These are phyloP conservation scores for Fomitopsis pulvina DNA, from an alignment of 768 basidiomycete genomes.

Conservation along the genomic window DNA sequence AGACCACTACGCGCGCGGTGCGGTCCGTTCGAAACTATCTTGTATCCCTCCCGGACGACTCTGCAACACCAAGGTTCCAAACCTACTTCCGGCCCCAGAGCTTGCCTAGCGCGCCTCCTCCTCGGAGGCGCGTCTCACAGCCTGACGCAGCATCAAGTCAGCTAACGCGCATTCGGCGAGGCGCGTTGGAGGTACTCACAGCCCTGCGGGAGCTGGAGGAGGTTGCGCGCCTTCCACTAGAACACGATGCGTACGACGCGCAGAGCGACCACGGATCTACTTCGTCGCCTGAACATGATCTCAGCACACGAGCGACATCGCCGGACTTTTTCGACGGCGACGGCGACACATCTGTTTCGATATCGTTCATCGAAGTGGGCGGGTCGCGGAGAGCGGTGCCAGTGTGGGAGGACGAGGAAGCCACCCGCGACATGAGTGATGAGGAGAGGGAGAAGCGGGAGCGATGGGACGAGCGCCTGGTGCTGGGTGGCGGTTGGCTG, in stretches of 20 bases:
- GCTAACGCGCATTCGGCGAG: constrained; percentile 61
- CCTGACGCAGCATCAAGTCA: constrained; percentile 44
- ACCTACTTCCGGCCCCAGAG: constrained; percentile 48
- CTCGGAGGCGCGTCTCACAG: constrained; percentile 29
- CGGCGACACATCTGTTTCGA: constrained; percentile 57
- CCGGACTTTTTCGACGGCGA: constrained; percentile 52
- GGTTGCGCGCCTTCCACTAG: constrained; percentile 62
- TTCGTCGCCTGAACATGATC: constrained; percentile 26
- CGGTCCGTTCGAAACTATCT: constrained; percentile 82
- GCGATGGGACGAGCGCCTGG: constrained; percentile 75
- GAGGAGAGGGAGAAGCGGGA: constrained; percentile 53
- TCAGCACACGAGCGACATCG: constrained; percentile 13
- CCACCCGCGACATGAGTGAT: constrained; percentile 40
- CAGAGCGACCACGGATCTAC: constrained; percentile 59
- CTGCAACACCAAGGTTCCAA: constrained; percentile 28
- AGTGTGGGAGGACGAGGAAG: constrained; percentile 76
- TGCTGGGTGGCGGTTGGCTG: constrained; percentile 78
- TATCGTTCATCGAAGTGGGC: constrained; percentile 63
- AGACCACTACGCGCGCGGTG: constrained; percentile 74
- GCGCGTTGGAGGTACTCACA: constrained; percentile 79
- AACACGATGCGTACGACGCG: constrained; percentile 78
- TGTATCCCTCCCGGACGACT: constrained; percentile 74
- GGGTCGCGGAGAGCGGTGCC: constrained; percentile 60
- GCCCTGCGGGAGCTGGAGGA: constrained; percentile 80
- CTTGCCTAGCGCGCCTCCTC: constrained; percentile 26